phyloP scores from a whole-genome alignment of 192 early-diverging fungal species.

The Geranomyces michiganensis region DNA sequence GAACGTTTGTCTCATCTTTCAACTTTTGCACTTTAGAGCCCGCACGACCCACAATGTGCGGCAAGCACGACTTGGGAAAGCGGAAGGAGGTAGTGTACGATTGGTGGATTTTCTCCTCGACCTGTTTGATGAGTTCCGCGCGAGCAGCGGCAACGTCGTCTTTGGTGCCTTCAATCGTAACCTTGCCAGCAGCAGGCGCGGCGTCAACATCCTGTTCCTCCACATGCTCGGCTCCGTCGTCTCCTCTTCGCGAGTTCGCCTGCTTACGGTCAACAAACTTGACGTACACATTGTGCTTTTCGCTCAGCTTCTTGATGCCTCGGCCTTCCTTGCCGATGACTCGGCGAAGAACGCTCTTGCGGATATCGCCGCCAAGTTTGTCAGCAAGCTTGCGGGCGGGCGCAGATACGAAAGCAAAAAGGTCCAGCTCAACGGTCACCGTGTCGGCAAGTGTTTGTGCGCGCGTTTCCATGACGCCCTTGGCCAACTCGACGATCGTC shows the following conservation, averaged over 20 bases:
- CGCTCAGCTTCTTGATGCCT: slow-evolving; percentile 76
- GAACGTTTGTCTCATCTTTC: slow-evolving; percentile 61
- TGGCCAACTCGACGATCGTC: slow-evolving; percentile 48
- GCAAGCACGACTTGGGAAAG: slow-evolving; percentile 67
- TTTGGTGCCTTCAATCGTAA: slow-evolving; percentile 82
- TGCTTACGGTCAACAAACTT: slow-evolving; percentile 62
- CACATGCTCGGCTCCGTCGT: slow-evolving; percentile 37
- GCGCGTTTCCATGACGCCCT: slow-evolving; percentile 45
- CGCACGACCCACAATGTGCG: slow-evolving; percentile 76
- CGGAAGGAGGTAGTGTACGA: slow-evolving; percentile 65
- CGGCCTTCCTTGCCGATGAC: slow-evolving; percentile 91
- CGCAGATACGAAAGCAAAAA: slow-evolving; percentile 60
- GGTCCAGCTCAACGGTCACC: slow-evolving; percentile 67
- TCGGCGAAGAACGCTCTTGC: slow-evolving; percentile 38
- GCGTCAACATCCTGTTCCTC: slow-evolving; percentile 12
- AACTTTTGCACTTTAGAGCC: slow-evolving; percentile 76
- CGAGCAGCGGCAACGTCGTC: slow-evolving; percentile 78
- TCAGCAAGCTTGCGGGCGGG: slow-evolving; percentile 59
- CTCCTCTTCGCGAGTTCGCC: slow-evolving; percentile 53
- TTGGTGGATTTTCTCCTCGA: slow-evolving; percentile 73
- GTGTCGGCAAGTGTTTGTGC: slow-evolving; percentile 61
- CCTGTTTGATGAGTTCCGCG: slow-evolving; percentile 78
- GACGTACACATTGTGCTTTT: slow-evolving; percentile 68
- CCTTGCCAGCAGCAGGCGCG: slow-evolving; percentile 44
- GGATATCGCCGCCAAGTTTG: slow-evolving; percentile 40